Base-by-base conservation (phyloP, 805 yeast species). In the Kazachstania psychrophila region DNA sequence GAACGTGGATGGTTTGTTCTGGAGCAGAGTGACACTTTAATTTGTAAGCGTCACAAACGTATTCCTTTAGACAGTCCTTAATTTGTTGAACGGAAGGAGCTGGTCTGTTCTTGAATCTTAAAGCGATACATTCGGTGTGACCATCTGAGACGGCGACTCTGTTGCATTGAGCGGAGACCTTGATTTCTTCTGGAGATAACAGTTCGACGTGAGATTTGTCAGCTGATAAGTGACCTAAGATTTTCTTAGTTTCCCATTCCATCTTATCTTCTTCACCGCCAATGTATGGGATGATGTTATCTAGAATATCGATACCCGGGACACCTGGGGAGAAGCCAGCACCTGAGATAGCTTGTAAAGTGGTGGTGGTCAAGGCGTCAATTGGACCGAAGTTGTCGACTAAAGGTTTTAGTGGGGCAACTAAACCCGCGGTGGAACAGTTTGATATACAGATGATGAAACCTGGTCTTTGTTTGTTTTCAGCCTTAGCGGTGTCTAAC, bases 281-380 rank as follows among this genome's bases (percentile, higher is more conserved):
- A 56, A 92, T 92, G 71, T 68, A 92, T 28, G 98, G 98, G 38
- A 92, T 86, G 48, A 92, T 73, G 65, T 92, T 92, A 65, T 92
- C 98, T 51, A 92, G 70, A 38, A 89, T 77, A 57, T 92, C 97
- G 62, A 92, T 88, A 46, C 94, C 92, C 16, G 95, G 77, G 39
- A 88, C 95, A 60, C 98, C 98, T 34, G 98, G 98, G 8, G 95
- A 83, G 61, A 84, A 92, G 3, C 98, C 98, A 16, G 95, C 98
- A 51, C 98, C 98, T 4, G 97, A 88, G 46, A 92, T 85, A 26
- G 98, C 98, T 62, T 92, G 98, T 61, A 92, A 64, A 12, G 98
- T 92, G 38, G 96, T 85, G 33, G 95, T 75, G 11, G 95, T 79
- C 48, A 89, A 72, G 17, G 78, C 71, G 41, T 84, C 88, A 42